phyloP scores from a whole-genome alignment of 345 rosid genomes.

The Eucalyptus pauciflora region DNA sequence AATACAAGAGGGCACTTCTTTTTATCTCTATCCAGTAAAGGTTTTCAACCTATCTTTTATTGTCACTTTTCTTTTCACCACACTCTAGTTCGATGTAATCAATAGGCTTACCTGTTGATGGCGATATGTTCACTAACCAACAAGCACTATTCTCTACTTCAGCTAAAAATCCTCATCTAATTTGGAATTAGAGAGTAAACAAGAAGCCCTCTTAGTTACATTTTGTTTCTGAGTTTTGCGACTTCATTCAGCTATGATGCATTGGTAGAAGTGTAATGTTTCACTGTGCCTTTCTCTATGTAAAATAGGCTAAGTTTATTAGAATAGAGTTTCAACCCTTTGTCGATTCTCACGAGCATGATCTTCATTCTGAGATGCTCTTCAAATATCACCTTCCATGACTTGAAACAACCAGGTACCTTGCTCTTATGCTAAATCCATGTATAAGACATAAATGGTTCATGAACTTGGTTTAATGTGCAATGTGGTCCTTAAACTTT shows the following conservation, averaged over 20 bases:
- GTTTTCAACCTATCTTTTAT: not conserved
- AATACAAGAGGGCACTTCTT: not conserved
- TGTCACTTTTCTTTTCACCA: not conserved
- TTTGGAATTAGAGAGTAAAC: not conserved
- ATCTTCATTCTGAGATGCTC: not conserved
- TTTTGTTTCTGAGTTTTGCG: not conserved
- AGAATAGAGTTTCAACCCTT: not conserved
- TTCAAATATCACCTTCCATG: not conserved
- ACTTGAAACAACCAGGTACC: not conserved
- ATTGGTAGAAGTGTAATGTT: not conserved
- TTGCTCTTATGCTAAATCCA: not conserved
- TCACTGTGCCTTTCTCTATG: not conserved
- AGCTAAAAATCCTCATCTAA: not conserved
- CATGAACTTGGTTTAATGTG: not conserved
- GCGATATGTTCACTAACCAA: not conserved
- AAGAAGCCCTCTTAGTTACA: not conserved
- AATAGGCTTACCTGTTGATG: not conserved
- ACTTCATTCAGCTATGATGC: not conserved
- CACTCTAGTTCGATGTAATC: not conserved
- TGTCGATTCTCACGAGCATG: not conserved
- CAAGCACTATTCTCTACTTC: not conserved
- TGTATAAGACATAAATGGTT: not conserved
- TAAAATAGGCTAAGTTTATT: not conserved
- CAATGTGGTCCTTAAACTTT: not conserved
- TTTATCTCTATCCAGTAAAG: not conserved